Evolutionary conservation across 1,284 basidiomycete species (phyloP), one percentile per base, ranked within the genome.

Genomic region (Rhodofomes roseus): DNA sequence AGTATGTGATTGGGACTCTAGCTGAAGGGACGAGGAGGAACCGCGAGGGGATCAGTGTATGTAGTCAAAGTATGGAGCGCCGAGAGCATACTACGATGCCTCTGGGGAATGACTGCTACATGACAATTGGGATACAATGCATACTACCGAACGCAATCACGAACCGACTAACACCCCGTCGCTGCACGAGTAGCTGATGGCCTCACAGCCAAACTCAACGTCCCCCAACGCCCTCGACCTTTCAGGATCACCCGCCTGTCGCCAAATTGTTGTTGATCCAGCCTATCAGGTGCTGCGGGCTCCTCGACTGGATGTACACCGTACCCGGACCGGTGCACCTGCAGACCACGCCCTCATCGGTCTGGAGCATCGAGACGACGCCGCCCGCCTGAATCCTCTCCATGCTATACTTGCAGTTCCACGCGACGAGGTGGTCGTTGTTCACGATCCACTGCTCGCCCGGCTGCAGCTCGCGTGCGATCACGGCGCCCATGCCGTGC

Each of bases 371-470:
- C 5, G 70, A 72, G 41, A 73, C 44, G 22, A 75, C 46, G 4
- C 73, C 70, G 16, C 72, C 71, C 1, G 68, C 71, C 55, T 69
- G 60, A 43, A 75, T 68, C 36, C 67, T 70, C 62, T 75, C 72
- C 23, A 75, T 66, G 50, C 65, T 69, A 65, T 74, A 75, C 44
- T 67, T 60, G 25, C 70, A 71, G 25, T 71, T 70, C 73, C 73
- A 74, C 9, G 73, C 73, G 18, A 73, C 68, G 31, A 71, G 68
- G 50, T 73, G 71, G 31, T 72, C 68, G 63, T 72, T 74, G 61
- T 72, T 70, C 31, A 72, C 71, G 54, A 75, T 68, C 73, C 70
- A 74, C 54, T 74, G 70, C 59, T 75, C 72, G 16, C 70, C 69
- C 4, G 64, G 62, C 29, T 67, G 66, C 18, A 75, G 68, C 23